Evolutionary conservation across 2,329 filamentous ascomycete genomes (phyloP).

Genomic region (Ceratocystiopsis brevicomis): DNA sequence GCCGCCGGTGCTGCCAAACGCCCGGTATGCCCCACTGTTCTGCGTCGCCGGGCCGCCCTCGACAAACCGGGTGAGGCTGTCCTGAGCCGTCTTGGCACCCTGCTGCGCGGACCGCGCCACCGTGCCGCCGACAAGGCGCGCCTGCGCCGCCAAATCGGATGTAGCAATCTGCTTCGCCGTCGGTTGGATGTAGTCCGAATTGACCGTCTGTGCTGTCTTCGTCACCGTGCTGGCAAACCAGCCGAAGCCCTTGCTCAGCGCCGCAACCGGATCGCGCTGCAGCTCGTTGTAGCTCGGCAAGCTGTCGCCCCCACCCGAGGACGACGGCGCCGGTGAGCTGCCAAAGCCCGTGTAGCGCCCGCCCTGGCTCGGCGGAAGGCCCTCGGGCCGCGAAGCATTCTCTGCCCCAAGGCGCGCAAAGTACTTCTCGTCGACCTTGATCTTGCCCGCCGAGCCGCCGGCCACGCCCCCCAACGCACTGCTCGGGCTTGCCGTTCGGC

Average conservation of each 20-base stretch:
- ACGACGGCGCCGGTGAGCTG: slow-evolving; percentile 42
- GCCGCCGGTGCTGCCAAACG: slow-evolving; percentile 14
- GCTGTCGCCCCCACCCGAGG: slow-evolving; percentile 21
- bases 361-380: slow-evolving; percentile 69
- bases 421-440: slow-evolving; percentile 65
- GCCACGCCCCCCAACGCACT: slow-evolving; percentile 5
- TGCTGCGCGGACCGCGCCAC: slow-evolving; percentile 46
- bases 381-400: slow-evolving; percentile 58
- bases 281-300: slow-evolving; percentile 68
- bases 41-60: slow-evolving; percentile 39
- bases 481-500: slow-evolving; percentile 13
- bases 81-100: slow-evolving; percentile 57
- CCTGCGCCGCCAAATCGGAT: slow-evolving; percentile 55
- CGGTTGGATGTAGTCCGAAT: slow-evolving; percentile 81
- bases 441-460: slow-evolving; percentile 22
- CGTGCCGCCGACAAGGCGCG: slow-evolving; percentile 42
- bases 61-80: slow-evolving; percentile 71
- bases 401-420: slow-evolving; percentile 71
- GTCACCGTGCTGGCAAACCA: slow-evolving; percentile 81
- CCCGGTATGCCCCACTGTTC: slow-evolving; percentile 6
- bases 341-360: slow-evolving; percentile 89
- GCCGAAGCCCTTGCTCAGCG: slow-evolving; percentile 79
- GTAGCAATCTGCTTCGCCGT: slow-evolving; percentile 78
- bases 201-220: slow-evolving; percentile 80
- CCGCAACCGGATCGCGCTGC: slow-evolving; percentile 75